Evolutionary conservation across 169 alveolate genomes (phyloP).

Genomic region (Blepharisma undulans): DNA sequence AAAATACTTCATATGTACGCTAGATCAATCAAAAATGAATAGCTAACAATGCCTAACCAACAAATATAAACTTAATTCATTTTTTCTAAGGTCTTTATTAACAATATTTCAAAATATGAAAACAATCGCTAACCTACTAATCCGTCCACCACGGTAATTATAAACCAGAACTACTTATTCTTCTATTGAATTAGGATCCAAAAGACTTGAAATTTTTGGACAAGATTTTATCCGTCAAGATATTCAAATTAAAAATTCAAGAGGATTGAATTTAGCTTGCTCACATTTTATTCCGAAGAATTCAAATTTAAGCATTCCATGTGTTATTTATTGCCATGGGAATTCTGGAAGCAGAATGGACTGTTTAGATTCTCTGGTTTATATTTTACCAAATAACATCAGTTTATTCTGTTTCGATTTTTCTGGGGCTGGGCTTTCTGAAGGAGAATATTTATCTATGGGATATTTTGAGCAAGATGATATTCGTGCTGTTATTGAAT

Average conservation of each 20-base stretch:
- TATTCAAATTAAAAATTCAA: neutral
- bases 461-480: constrained; percentile 83
- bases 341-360: constrained; percentile 37
- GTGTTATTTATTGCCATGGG: constrained; percentile 67
- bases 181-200: neutral
- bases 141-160: constrained; percentile 3
- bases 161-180: neutral
- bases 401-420: constrained; percentile 74
- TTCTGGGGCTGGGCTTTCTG: constrained; percentile 82
- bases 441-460: constrained; percentile 80
- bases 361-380: neutral
- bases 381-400: neutral
- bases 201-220: neutral
- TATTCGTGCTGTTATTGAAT: constrained; percentile 63
- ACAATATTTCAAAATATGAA: neutral
- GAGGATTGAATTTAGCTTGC: neutral
- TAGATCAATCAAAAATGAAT: too few relatives aligned
- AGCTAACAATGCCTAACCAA: too few relatives aligned
- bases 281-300: neutral
- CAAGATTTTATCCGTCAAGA: neutral
- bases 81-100: neutral
- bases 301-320: constrained; percentile 68
- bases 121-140: neutral
- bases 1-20: too few relatives aligned
- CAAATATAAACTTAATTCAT: neutral